Percentiles rank a stretch among this genome's conserved stretches.
Evolutionary conservation across 163 green algal species (phyloP).

Genomic region (Prototheca cutis): DNA sequence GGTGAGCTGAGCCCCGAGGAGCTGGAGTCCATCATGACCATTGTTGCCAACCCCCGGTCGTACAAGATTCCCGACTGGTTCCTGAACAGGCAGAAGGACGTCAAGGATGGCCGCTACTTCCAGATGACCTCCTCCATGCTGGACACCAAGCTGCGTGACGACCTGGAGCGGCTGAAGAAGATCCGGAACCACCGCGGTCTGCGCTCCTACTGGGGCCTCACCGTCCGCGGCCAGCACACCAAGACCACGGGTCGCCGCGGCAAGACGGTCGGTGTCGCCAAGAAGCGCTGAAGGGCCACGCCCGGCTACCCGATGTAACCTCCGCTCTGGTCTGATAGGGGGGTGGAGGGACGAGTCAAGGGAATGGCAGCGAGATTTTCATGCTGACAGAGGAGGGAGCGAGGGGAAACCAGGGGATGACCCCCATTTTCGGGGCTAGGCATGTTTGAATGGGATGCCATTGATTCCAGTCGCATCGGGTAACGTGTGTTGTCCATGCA

Average conservation of each 20-base stretch:
- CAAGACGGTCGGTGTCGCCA: slow-evolving; percentile 71
- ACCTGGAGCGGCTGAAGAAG: slow-evolving; percentile 99
- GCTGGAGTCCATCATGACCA: slow-evolving; percentile 95
- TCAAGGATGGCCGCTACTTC: slow-evolving; percentile 84
- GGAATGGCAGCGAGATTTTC: no score
- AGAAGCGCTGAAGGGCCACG: slow-evolving; percentile 43
- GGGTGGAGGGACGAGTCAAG: no score
- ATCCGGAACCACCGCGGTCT: slow-evolving; percentile 93
- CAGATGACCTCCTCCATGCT: slow-evolving; percentile 81
- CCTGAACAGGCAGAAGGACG: slow-evolving; percentile 96
- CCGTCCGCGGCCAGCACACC: slow-evolving; percentile 97
- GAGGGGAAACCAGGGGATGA: no score
- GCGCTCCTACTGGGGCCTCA: slow-evolving; percentile 96
- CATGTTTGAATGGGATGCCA: no score
- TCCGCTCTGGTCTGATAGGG: no score
- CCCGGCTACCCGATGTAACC: no score
- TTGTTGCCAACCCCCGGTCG: slow-evolving; percentile 90
- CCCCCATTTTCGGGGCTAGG: no score
- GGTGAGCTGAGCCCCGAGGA: slow-evolving; percentile 93
- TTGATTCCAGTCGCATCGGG: no score
- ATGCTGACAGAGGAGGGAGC: no score
- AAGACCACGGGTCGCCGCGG: slow-evolving; percentile 95
- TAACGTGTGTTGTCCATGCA: no score
- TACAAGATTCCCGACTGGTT: slow-evolving; percentile 99
- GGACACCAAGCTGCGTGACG: slow-evolving; percentile 86